Evolutionary conservation across 768 basidiomycete species (phyloP), one percentile per base, ranked within the genome.

Genomic region (Agaricus blazei): DNA sequence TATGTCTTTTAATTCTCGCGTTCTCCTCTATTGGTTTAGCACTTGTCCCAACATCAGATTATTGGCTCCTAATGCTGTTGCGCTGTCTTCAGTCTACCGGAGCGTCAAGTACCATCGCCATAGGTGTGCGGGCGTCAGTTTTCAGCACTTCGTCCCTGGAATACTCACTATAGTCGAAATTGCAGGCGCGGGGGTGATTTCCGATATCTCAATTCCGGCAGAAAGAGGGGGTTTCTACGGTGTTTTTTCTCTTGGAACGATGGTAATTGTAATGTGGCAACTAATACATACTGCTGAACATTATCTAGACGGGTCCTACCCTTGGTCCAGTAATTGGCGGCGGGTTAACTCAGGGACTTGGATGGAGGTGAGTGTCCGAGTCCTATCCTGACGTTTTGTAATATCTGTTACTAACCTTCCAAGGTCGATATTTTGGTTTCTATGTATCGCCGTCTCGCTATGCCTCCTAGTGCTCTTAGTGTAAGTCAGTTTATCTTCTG

Each of bases 171-270:
- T 34, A 24, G 50, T 11, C 41, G 37, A 40, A 6, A 14, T 12
- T 42, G 6, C 59, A 83, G 85, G 85, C 52, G 83, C 86, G 29
- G 92, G 92, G 6, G 82, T 88, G 6, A 80, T 95, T 52, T 82
- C 82, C 2, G 92, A 94, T 64, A 85, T 95, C 26, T 80, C 88
- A 6, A 78, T 77, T 3, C 83, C 80, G 0, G 76, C 79, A 36
- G 90, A 93, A 68, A 73, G 91, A 44, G 92, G 88, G 12, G 79
- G 83, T 9, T 90, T 85, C 68, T 78, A 84, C 52, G 91, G 90
- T 3, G 46, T 88, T 8, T 89, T 82, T 67, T 75, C 70, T 40
- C 56, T 87, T 2, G 87, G 87, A 0, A 83, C 85, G 26, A 75
- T 83, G 75, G 85, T 82, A 59, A 24, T 1, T 36, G 42, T 2